Conservation (phyloP, 1,284 basidiomycete species). For the Boletellus sp. region DNA sequence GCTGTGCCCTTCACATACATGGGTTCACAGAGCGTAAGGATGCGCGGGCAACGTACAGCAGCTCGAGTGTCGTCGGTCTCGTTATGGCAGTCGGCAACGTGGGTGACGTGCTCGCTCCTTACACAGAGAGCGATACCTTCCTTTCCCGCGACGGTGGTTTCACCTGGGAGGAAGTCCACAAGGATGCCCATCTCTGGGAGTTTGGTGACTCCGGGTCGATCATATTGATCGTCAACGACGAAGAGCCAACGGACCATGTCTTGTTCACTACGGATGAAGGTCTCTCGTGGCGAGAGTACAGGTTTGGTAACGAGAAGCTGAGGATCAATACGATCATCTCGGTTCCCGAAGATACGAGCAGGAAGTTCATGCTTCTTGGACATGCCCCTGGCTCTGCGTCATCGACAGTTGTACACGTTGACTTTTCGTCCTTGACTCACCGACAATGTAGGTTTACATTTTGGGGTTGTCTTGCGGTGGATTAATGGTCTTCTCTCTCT, state of each 20-base stretch:
- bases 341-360: conserved; percentile 86
- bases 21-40: conserved; percentile 94
- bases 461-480: not conserved
- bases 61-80: conserved; percentile 86
- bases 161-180: conserved; percentile 98
- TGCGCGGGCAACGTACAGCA: conserved; percentile 87
- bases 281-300: conserved; percentile 81
- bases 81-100: conserved; percentile 98
- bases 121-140: conserved; percentile 92
- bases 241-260: conserved; percentile 86
- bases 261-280: conserved; percentile 91
- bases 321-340: conserved; percentile 81
- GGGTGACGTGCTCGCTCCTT: conserved; percentile 77
- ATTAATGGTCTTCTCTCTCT: not conserved
- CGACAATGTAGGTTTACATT: conserved; percentile 60
- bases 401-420: conserved; percentile 80
- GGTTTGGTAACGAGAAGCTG: conserved; percentile 74
- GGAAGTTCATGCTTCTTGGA: conserved; percentile 88
- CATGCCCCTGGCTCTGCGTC: conserved; percentile 47
- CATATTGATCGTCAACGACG: conserved; percentile 92
- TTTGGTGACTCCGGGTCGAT: conserved; percentile 97
- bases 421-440: conserved; percentile 79
- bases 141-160: conserved; percentile 95
- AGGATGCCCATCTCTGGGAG: conserved; percentile 97
- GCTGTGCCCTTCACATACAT: conserved; percentile 88